Percentiles rank a stretch among this genome's conserved stretches.
Evolutionary conservation across 192 early-diverging fungal genomes (phyloP).

Genomic region (Coemansia sp.): DNA sequence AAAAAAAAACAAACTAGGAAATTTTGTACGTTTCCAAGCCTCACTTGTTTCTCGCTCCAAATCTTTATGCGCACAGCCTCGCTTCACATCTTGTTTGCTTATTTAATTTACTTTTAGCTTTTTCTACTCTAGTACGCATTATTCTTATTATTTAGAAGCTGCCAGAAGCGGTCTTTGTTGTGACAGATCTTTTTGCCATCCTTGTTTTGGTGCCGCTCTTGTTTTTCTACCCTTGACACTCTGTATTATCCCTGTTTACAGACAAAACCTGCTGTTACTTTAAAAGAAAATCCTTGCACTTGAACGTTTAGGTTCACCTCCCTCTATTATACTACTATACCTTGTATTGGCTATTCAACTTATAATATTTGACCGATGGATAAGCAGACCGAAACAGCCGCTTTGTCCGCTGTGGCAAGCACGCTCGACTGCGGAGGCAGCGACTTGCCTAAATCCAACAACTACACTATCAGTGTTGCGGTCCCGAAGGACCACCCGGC

Average conservation of each 20-base stretch:
- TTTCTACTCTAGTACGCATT: neutral
- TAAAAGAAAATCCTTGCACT: neutral
- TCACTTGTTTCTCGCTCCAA: neutral
- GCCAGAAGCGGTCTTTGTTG: neutral
- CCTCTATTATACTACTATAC: neutral
- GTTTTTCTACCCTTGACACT: neutral
- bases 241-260: neutral
- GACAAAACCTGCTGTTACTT: neutral
- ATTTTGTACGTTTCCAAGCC: neutral
- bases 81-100: neutral
- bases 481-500: conserved; percentile 1
- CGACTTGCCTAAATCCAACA: neutral
- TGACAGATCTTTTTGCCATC: neutral
- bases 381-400: neutral
- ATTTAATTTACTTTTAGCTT: neutral
- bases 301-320: neutral
- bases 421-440: neutral
- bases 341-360: neutral
- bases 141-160: conserved; percentile 3
- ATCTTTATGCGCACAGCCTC: conserved; percentile 6
- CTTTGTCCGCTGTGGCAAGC: neutral
- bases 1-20: neutral
- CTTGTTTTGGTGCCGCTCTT: neutral
- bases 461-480: conserved; percentile 2
- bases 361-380: conserved; percentile 1